Conservation (phyloP, 1,284 basidiomycete species). For the Cryptococcus sp. region DNA sequence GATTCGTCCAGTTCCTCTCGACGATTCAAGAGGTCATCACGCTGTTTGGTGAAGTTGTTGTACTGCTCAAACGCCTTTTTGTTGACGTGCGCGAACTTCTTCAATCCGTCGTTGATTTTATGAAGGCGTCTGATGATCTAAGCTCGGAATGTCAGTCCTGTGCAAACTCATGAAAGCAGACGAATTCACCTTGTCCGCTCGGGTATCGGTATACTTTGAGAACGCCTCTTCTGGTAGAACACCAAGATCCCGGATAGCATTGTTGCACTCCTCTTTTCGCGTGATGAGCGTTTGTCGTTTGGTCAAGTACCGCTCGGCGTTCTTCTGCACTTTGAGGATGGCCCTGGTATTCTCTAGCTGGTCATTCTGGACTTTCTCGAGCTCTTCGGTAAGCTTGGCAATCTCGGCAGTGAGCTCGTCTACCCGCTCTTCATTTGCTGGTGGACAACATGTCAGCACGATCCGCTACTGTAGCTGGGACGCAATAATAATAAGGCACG, state of each 20-base stretch:
- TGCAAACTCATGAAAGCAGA: not conserved
- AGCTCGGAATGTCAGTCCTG: constrained; percentile 4
- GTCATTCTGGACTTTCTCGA: constrained; percentile 77
- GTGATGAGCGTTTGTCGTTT: constrained; percentile 82
- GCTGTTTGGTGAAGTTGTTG: constrained; percentile 95
- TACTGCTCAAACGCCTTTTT: constrained; percentile 99
- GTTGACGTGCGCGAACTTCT: constrained; percentile 97
- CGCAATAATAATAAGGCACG: constrained; percentile 25
- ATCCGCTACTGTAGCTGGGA: not conserved
- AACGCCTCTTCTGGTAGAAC: constrained; percentile 97
- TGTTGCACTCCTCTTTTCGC: constrained; percentile 89
- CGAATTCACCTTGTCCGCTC: constrained; percentile 71
- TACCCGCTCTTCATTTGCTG: constrained; percentile 56
- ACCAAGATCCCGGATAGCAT: constrained; percentile 92
- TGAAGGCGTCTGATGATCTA: constrained; percentile 90
- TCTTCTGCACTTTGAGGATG: constrained; percentile 89
- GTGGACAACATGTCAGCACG: constrained; percentile 10
- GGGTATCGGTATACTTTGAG: constrained; percentile 83
- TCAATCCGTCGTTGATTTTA: constrained; percentile 84
- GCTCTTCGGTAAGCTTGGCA: constrained; percentile 63
- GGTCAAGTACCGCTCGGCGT: constrained; percentile 87
- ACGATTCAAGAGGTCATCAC: constrained; percentile 83
- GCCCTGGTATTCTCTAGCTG: constrained; percentile 82
- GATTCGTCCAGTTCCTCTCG: constrained; percentile 88
- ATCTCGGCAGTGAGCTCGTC: constrained; percentile 68